phyloP scores from a whole-genome alignment of 1,284 basidiomycete genomes.

The Cystobasidiaceae sp. region DNA sequence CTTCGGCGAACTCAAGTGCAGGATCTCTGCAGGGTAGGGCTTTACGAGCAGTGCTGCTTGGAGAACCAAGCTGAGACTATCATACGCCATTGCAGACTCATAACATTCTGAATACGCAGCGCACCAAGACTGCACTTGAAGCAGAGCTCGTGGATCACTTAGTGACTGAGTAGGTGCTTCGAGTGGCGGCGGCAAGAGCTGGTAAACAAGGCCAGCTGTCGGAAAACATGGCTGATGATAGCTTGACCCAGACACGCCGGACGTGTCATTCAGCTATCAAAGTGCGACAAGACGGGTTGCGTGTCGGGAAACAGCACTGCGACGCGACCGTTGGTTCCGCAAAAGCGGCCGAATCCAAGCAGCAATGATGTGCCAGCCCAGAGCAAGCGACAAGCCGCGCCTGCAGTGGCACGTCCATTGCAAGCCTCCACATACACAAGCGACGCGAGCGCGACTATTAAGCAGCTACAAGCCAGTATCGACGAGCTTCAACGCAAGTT shows the following conservation, averaged over 20 bases:
- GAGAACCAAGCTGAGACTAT: neutral
- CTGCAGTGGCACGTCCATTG: neutral
- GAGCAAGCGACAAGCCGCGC: neutral
- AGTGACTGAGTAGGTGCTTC: neutral
- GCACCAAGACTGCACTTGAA: constrained; percentile 4
- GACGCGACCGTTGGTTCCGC: constrained; percentile 3
- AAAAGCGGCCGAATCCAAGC: constrained; percentile 8
- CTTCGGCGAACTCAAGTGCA: constrained; percentile 10
- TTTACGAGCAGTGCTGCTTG: too few species aligned
- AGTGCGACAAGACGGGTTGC: constrained; percentile 1
- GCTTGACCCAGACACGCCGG: constrained; percentile 2
- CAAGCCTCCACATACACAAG: neutral
- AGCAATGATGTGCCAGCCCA: neutral
- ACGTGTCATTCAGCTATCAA: constrained; percentile 6
- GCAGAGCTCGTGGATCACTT: constrained; percentile 7
- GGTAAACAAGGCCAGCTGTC: neutral
- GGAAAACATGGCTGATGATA: neutral
- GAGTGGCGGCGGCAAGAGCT: neutral
- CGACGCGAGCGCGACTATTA: neutral
- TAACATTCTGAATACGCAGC: constrained; percentile 1
- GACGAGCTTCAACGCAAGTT: neutral
- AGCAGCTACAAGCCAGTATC: neutral
- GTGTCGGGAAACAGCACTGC: constrained; percentile 2
- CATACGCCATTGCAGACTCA: neutral
- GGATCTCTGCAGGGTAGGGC: constrained; percentile 8